Evolutionary conservation across 2,329 filamentous ascomycete genomes (phyloP).

Genomic region (Aspergillus latus): DNA sequence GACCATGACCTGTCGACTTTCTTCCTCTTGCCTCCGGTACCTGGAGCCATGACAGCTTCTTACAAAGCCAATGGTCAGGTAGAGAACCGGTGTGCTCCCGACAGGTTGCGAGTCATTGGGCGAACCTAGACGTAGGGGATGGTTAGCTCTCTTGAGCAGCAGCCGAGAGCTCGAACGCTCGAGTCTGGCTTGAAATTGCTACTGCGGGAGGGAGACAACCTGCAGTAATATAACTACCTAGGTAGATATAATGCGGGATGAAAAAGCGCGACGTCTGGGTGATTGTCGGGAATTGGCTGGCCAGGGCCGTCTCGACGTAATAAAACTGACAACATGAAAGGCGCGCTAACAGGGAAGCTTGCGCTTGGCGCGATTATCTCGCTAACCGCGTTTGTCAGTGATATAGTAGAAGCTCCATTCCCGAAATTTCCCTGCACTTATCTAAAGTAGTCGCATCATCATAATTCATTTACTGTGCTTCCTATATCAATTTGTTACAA

Average conservation of each 20-base stretch:
- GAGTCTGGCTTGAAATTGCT: background rate
- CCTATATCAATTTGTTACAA: background rate
- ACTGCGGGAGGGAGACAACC: constrained; percentile 8
- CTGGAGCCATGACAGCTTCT: constrained; percentile 51
- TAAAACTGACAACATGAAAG: background rate
- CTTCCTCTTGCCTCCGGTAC: constrained; percentile 57
- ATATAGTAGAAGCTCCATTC: too few species aligned
- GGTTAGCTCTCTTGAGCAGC: constrained; percentile 14
- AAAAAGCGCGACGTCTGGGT: constrained; percentile 9
- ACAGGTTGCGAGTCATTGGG: constrained; percentile 36
- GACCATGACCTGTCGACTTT: constrained; percentile 47
- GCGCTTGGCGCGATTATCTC: constrained; percentile 12
- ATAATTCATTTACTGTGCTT: background rate
- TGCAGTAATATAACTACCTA: constrained; percentile 6
- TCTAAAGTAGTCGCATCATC: background rate
- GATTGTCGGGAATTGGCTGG: constrained; percentile 10
- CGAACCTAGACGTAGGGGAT: constrained; percentile 18
- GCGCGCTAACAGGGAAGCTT: constrained; percentile 1
- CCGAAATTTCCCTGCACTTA: too few species aligned
- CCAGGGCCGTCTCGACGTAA: constrained; percentile 9
- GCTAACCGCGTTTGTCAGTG: constrained; percentile 14
- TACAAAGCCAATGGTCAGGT: constrained; percentile 28
- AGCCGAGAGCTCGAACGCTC: background rate
- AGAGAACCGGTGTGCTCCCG: constrained; percentile 26
- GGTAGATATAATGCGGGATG: constrained; percentile 18